Evolutionary conservation across 495 filamentous ascomycete genomes (phyloP).

Genomic region (Xylaria acuta): DNA sequence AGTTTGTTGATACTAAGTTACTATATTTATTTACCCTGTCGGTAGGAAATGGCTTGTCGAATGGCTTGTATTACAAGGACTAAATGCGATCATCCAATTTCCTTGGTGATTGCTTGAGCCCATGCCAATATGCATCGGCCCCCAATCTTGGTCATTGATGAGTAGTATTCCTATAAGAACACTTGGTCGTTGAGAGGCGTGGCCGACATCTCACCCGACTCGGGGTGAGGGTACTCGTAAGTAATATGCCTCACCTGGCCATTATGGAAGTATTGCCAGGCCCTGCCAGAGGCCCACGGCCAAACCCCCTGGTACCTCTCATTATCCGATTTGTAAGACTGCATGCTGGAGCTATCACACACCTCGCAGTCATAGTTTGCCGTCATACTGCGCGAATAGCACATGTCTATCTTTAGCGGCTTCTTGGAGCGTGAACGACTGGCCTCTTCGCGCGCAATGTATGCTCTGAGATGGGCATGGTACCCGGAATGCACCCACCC

Average conservation of each 20-base stretch:
- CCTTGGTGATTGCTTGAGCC: background rate
- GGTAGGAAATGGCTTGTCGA: background rate
- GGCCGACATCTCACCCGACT: background rate
- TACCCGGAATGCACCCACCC: background rate
- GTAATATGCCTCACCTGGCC: constrained; percentile 14
- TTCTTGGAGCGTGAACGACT: background rate
- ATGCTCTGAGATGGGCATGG: background rate
- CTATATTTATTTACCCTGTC: background rate
- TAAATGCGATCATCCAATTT: background rate
- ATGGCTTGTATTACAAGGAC: no score
- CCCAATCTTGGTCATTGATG: background rate
- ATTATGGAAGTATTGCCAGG: background rate
- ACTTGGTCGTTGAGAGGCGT: background rate
- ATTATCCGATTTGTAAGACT: background rate
- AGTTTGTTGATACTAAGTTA: background rate
- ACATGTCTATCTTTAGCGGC: constrained; percentile 19
- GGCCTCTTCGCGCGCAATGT: constrained; percentile 9
- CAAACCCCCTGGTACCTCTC: constrained; percentile 3
- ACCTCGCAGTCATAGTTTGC: background rate
- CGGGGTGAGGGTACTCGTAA: constrained; percentile 19
- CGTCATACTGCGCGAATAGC: constrained; percentile 5
- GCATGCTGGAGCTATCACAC: background rate
- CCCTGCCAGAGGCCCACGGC: constrained; percentile 16
- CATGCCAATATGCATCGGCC: background rate
- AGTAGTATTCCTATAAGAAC: background rate